Evolutionary conservation across 1,284 basidiomycete species (phyloP).

Genomic region (Sporisorium iseilematis-ciliati): DNA sequence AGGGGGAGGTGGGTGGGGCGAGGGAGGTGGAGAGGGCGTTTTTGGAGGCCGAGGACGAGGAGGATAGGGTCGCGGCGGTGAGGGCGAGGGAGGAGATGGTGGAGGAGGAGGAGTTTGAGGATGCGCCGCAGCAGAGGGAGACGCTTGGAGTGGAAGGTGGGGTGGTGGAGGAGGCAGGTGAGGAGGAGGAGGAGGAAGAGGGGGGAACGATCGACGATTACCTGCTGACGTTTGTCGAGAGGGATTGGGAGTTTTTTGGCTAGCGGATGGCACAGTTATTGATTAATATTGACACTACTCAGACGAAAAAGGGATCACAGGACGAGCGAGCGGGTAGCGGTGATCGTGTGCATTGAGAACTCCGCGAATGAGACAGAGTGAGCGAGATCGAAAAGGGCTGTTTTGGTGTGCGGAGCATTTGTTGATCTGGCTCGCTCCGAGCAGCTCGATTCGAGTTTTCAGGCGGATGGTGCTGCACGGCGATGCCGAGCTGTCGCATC

Average conservation of each 20-base stretch:
- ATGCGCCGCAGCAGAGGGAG: conserved; percentile 17
- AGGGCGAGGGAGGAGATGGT: conserved; percentile 85
- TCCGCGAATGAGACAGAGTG: too few relatives aligned
- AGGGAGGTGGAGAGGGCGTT: conserved; percentile 77
- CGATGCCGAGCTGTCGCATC: too few relatives aligned
- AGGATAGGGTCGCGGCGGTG: conserved; percentile 83
- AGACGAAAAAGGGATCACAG: background rate
- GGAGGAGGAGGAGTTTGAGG: conserved; percentile 74
- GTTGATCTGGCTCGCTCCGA: too few relatives aligned
- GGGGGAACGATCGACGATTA: conserved; percentile 86
- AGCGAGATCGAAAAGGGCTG: too few relatives aligned
- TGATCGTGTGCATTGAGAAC: too few relatives aligned
- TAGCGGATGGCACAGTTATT: conserved; percentile 9
- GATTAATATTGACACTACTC: background rate
- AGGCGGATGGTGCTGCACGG: too few relatives aligned
- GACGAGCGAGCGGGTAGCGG: background rate
- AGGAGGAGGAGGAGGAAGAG: conserved; percentile 72
- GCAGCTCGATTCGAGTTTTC: too few relatives aligned
- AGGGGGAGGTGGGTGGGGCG: conserved; percentile 55
- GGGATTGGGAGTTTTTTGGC: conserved; percentile 81
- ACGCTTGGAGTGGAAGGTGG: conserved; percentile 71
- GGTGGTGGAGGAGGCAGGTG: conserved; percentile 71
- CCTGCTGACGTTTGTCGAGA: conserved; percentile 82
- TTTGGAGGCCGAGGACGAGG: conserved; percentile 88
- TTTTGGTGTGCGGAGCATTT: too few relatives aligned